Base-by-base conservation (phyloP, 352 stramenopile genomes). In the Phytophthora sp. region DNA sequence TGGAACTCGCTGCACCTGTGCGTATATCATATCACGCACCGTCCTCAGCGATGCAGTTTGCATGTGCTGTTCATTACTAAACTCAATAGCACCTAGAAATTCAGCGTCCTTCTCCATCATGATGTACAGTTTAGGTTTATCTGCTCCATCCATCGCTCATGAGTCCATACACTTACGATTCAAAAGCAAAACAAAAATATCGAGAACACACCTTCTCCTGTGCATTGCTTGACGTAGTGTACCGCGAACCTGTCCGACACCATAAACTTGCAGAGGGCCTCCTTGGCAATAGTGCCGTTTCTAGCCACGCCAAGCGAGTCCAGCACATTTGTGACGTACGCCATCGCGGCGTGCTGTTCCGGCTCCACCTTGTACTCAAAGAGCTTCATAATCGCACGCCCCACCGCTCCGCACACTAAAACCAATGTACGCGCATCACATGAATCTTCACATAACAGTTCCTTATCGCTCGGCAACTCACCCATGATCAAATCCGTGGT, bases 191-290 rank as follows among this genome's bases (percentile, higher is more conserved):
- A 26, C 20, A 56, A 2, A 48, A 17, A 10, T 26, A n/a, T 34
- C 20, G 17, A 9, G 10, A 17, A 34, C 42, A n/a, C 39, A 66
- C 62, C 49, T 87, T 88, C 72, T 0, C 74, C 81, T 10, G 81
- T 86, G 32, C 81, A 90, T 18, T 84, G 76, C 54, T 87, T 88
- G 9, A 71, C 74, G 49, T 88, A 88, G 52, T 90, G 78, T 54
- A 87, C 67, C 4, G 76, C 81, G 42, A 79, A 80, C 5, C 30
- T 54, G 45, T 88, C 68, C 0, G 66, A 73, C 21, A 90, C 62
- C 76, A 88, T 82, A 26, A 75, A 62, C 48, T 74, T 82, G 59
- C 81, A 87, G 5, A 90, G 38, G 8, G 30, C 54, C 13, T 54
- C 35, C 41, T 84, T 84, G 15, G 51, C 26, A 32, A 88, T 72